These are phyloP conservation scores for Moniliophthora roreri DNA, from an alignment of 1,284 basidiomycete species.

Conservation along the genomic window DNA sequence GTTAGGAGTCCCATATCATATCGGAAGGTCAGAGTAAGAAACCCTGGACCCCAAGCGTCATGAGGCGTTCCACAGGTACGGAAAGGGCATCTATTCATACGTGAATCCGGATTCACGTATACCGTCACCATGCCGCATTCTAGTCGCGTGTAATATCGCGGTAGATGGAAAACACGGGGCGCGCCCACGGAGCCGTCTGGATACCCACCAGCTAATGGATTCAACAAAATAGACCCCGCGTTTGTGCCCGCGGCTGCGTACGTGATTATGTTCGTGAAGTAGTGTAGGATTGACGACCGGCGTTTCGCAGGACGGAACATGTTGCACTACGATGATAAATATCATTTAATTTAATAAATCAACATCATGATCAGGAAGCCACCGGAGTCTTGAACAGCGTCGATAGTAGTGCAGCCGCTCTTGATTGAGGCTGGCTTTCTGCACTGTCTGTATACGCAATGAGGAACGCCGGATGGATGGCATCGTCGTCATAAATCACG, in stretches of 20 bases:
- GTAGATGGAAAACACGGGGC: slow-evolving; percentile 34
- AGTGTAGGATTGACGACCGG: neutral
- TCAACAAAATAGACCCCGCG: slow-evolving; percentile 38
- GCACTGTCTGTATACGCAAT: slow-evolving; percentile 7
- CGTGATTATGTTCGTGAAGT: slow-evolving; percentile 43
- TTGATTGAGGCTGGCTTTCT: neutral
- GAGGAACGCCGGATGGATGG: slow-evolving; percentile 15
- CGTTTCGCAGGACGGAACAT: neutral
- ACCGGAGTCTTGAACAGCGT: slow-evolving; percentile 5
- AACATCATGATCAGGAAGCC: neutral
- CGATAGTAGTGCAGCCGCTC: neutral
- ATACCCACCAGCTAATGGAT: slow-evolving; percentile 21
- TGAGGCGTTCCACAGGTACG: slow-evolving; percentile 36
- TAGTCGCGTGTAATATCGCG: slow-evolving; percentile 54
- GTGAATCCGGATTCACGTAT: slow-evolving; percentile 53
- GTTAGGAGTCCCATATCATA: slow-evolving; percentile 48
- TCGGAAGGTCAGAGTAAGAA: slow-evolving; percentile 42
- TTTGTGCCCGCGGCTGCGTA: slow-evolving; percentile 44
- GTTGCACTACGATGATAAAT: too few species aligned
- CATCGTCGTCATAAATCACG: slow-evolving; percentile 16
- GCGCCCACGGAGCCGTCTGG: neutral
- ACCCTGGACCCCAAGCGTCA: neutral
- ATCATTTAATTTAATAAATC: too few species aligned
- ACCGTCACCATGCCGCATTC: slow-evolving; percentile 64
- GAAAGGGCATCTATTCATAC: slow-evolving; percentile 61